A percentile compares a stretch with the other conserved stretches of the same genome.
Evolutionary conservation across 106 monocot species (phyloP).

Genomic region (Agapanthus africanus): DNA sequence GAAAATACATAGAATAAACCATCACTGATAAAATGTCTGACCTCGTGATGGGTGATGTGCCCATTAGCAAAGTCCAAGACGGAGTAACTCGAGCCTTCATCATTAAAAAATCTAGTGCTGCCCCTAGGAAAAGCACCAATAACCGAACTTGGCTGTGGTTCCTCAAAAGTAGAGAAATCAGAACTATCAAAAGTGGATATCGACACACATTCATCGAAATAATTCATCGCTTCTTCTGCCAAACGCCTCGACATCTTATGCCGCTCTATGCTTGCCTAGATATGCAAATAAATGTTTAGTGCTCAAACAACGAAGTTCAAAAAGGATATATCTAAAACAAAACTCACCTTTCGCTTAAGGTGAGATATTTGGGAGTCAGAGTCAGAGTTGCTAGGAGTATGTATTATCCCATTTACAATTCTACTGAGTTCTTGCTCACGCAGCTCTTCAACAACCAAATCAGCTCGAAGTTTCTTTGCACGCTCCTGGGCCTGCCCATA

Average conservation of each 20-base stretch:
- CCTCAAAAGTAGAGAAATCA: slow-evolving; percentile 71
- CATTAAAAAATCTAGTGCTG: slow-evolving; percentile 12
- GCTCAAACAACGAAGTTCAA: neutral
- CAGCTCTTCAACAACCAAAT: slow-evolving; percentile 70
- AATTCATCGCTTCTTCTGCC: slow-evolving; percentile 74
- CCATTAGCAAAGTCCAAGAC: neutral
- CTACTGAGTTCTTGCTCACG: slow-evolving; percentile 41
- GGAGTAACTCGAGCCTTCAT: slow-evolving; percentile 11
- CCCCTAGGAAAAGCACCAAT: slow-evolving; percentile 3
- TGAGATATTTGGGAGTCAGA: slow-evolving; percentile 20
- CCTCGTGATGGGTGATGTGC: slow-evolving; percentile 23
- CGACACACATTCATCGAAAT: slow-evolving; percentile 91
- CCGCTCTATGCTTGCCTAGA: slow-evolving; percentile 55
- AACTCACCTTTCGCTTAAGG: slow-evolving; percentile 38
- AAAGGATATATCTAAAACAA: neutral
- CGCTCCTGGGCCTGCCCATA: slow-evolving; percentile 55
- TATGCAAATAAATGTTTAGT: neutral
- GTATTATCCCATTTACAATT: slow-evolving; percentile 48
- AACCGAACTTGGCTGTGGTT: slow-evolving; percentile 19
- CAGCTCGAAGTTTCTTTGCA: slow-evolving; percentile 50
- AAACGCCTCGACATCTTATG: slow-evolving; percentile 45
- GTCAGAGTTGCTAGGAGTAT: slow-evolving; percentile 25
- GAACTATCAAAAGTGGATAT: slow-evolving; percentile 78
- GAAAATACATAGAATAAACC: neutral
- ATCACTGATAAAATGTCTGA: slow-evolving; percentile 6